Evolutionary conservation across 1,284 basidiomycete genomes (phyloP), one percentile per base, ranked within the genome.

Genomic region (Naganishia albida): DNA sequence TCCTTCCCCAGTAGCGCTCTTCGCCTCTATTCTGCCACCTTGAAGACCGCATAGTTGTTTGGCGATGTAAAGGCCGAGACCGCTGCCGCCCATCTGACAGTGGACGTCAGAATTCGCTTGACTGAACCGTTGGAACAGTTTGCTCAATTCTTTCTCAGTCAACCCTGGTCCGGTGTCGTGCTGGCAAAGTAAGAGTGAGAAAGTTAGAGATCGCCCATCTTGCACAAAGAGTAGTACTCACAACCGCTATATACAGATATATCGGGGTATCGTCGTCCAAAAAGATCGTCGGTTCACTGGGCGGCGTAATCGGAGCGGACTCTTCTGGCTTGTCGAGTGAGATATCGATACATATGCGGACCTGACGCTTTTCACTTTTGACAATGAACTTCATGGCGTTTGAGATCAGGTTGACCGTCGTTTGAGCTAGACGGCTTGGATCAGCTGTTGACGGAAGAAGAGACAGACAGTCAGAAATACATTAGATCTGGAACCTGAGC

Each of bases 141-240:
- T 64, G 51, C 51, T 30, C 16, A 62, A 23, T 38, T 68, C 62
- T 15, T 48, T 38, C 10, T 25, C 28, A 3, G 40, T 68, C 67
- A 68, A 62, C 15, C 67, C 67, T 2, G 67, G 67, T 8, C 67
- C 67, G 7, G 67, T 68, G 38, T 68, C 67, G 20, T 46, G 40
- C 64, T 65, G 55, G n/a, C 3, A 34, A 2, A 50, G 18, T 23
- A 23, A 34, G 6, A 26, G 30, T 42, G n/a, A 10, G 39, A 20
- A 46, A 20, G 10, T 48, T 20, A 38, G 34, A n/a, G 23, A 28
- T 26, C 46, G 20, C 20, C 23, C 46, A 44, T 44, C 15, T 16
- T 30, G 3, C 6, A 18, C 20, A 23, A 30, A 20, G 16, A 8
- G 2, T 1, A n/a, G 16, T 34, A 42, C 62, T 20, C 48, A 63